Conservation (phyloP, 129 eudicot species). For the Flaveria sonorensis region DNA sequence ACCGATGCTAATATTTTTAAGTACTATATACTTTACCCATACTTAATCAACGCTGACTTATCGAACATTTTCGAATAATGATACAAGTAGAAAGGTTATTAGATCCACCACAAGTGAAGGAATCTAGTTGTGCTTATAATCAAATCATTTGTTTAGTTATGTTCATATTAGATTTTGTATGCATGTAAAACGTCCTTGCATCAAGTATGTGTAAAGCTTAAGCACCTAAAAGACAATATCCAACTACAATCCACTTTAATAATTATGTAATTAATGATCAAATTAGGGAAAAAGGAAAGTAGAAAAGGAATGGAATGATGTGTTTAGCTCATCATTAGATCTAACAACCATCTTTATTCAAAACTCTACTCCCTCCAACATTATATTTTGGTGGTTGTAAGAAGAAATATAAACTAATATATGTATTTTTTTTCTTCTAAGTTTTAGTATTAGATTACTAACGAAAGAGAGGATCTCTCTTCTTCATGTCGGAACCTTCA, state of each 20-base stretch:
- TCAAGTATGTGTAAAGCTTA: neutral
- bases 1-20: neutral
- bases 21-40: neutral
- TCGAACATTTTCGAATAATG: neutral
- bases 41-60: neutral
- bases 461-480: too few species aligned
- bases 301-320: slow-evolving; percentile 20
- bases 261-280: slow-evolving; percentile 24
- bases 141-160: neutral
- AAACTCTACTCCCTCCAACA: slow-evolving; percentile 20
- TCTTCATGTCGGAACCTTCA: too few species aligned
- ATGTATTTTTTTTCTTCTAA: neutral
- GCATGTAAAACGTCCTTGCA: neutral
- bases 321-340: slow-evolving; percentile 32
- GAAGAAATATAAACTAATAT: neutral
- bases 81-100: neutral
- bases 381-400: neutral
- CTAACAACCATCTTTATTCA: slow-evolving; percentile 35
- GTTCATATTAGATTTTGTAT: neutral
- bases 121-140: neutral
- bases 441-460: neutral
- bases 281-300: slow-evolving; percentile 19
- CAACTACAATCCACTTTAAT: slow-evolving; percentile 24
- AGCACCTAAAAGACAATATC: slow-evolving; percentile 27
- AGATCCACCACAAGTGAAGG: neutral